Percentiles rank a stretch among this genome's conserved stretches.
Conservation (phyloP, 176 grass and related monocot species). For the Juncus effusus region DNA sequence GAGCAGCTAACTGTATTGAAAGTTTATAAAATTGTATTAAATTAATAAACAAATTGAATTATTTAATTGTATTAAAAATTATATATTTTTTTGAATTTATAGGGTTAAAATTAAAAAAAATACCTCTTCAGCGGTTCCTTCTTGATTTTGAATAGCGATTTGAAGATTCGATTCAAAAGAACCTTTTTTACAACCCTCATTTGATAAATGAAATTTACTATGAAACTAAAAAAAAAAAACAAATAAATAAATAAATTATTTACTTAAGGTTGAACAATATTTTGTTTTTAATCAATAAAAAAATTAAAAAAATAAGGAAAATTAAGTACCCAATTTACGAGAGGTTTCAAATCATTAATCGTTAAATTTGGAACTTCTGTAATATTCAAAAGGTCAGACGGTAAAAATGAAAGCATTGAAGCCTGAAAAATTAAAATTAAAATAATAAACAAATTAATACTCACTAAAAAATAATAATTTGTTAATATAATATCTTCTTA, state of each 20-base stretch:
- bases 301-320: constrained; percentile 2
- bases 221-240: constrained; percentile 62
- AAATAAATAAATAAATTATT: constrained; percentile 27
- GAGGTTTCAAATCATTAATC: constrained; percentile 42
- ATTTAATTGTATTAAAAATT: not conserved
- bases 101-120: not conserved
- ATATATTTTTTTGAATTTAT: not conserved
- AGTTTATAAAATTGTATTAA: constrained; percentile 24
- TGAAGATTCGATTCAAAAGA: constrained; percentile 82
- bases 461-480: constrained; percentile 9
- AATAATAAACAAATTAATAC: too few species aligned
- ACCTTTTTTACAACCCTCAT: constrained; percentile 43
- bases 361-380: constrained; percentile 52
- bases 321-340: constrained; percentile 77
- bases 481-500: constrained; percentile 9
- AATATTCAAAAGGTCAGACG: constrained; percentile 45
- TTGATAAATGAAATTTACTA: constrained; percentile 57
- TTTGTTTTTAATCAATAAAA: not conserved
- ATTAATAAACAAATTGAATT: not conserved
- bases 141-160: constrained; percentile 66
- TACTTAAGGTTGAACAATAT: not conserved
- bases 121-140: constrained; percentile 90
- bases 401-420: constrained; percentile 86
- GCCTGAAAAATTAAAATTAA: constrained; percentile 42
- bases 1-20: constrained; percentile 67